These are phyloP conservation scores for Ustulina deusta DNA, from an alignment of 2,329 filamentous ascomycete species.

Conservation along the genomic window DNA sequence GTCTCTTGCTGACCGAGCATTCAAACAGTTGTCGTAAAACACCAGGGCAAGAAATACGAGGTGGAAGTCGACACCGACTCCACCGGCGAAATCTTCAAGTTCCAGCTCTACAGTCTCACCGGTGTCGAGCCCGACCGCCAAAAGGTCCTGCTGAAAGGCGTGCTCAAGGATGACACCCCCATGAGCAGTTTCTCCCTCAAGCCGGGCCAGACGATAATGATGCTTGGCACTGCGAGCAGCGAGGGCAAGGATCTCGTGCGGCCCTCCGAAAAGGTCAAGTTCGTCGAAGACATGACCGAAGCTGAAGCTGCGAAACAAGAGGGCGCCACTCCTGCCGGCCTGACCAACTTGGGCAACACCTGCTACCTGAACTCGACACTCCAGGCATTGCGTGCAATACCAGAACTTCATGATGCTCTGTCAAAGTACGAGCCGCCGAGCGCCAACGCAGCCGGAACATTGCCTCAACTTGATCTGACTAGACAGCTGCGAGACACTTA, in stretches of 20 bases:
- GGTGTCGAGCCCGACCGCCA: conserved; percentile 96
- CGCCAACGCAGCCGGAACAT: conserved; percentile 41
- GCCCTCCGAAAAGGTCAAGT: conserved; percentile 85
- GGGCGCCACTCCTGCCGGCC: conserved; percentile 86
- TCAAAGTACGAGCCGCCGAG: conserved; percentile 62
- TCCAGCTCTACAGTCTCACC: conserved; percentile 93
- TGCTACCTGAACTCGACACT: conserved; percentile 98
- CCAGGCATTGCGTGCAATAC: conserved; percentile 89
- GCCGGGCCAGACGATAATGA: conserved; percentile 88
- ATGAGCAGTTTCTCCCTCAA: conserved; percentile 88
- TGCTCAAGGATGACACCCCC: conserved; percentile 93
- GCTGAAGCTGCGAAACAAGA: conserved; percentile 86
- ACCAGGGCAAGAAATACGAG: conserved; percentile 94
- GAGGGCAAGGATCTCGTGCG: conserved; percentile 71
- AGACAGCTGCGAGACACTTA: conserved; percentile 84
- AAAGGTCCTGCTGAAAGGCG: conserved; percentile 94
- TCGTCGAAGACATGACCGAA: conserved; percentile 97
- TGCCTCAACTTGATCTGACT: conserved; percentile 77
- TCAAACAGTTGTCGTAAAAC: conserved; percentile 84
- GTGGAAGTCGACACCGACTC: conserved; percentile 88
- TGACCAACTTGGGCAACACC: conserved; percentile 95
- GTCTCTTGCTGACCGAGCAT: conserved; percentile 41
- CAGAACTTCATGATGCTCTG: conserved; percentile 87
- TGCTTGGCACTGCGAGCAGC: conserved; percentile 90
- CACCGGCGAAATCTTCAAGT: conserved; percentile 93